phyloP scores from a whole-genome alignment of 78 protist genomes.

The Dictyostelium capitatum region DNA sequence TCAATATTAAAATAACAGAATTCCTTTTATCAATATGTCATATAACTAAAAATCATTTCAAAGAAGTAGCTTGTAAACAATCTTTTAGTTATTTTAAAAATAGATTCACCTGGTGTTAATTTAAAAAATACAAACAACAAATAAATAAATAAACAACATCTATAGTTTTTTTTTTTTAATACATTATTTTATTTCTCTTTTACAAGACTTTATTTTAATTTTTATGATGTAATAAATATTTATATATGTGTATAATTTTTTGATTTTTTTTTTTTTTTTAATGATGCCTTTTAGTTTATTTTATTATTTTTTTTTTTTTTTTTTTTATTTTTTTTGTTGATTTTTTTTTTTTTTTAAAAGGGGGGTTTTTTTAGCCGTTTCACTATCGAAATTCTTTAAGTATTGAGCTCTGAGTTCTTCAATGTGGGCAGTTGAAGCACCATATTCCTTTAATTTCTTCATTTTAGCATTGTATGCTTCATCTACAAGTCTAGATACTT shows the following conservation, averaged over 20 bases:
- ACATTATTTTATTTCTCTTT: too few relatives aligned
- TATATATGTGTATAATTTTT: too few relatives aligned
- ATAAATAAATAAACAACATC: too few relatives aligned
- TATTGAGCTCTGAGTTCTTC: slow-evolving; percentile 39
- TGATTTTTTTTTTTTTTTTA: too few relatives aligned
- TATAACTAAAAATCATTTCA: not conserved
- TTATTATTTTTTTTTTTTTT: not conserved
- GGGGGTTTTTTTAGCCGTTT: slow-evolving; percentile 24
- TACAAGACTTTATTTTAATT: too few relatives aligned
- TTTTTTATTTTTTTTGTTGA: not conserved
- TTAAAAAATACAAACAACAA: too few relatives aligned
- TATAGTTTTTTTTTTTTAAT: too few relatives aligned
- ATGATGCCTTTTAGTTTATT: too few relatives aligned
- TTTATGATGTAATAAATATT: too few relatives aligned
- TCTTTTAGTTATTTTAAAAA: too few relatives aligned
- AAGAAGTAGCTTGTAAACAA: too few relatives aligned
- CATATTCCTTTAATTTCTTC: slow-evolving; percentile 63
- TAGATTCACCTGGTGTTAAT: too few relatives aligned
- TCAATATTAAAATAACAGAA: not conserved
- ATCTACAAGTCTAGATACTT: slow-evolving; percentile 47
- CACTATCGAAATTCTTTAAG: slow-evolving; percentile 64
- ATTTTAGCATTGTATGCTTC: slow-evolving; percentile 77
- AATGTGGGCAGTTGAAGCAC: slow-evolving; percentile 37
- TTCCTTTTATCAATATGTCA: not conserved
- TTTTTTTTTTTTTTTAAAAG: not conserved